Evolutionary conservation across 176 grass and related monocot species (phyloP).

Genomic region (Carex pumila): DNA sequence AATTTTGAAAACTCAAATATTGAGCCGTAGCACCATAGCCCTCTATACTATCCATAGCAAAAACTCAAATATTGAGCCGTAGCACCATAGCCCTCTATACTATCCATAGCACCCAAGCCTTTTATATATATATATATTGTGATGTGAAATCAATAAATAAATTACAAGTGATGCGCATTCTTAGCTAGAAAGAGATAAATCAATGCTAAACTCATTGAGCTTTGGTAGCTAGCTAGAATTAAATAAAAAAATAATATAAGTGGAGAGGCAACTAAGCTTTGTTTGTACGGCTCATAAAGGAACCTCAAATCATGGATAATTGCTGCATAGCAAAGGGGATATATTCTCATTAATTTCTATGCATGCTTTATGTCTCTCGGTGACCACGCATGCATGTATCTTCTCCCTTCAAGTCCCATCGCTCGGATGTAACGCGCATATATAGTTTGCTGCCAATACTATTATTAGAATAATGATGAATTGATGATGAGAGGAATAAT

Average conservation of each 20-base stretch:
- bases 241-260: conserved; percentile 17
- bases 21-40: no score
- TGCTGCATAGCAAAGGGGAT: conserved; percentile 21
- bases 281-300: conserved; percentile 46
- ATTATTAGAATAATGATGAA: background rate
- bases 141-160: conserved; percentile 1
- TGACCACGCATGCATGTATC: conserved; percentile 27
- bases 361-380: conserved; percentile 17
- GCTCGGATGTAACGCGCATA: background rate
- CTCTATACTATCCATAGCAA: no score
- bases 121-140: background rate
- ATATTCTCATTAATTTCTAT: conserved; percentile 18
- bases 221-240: conserved; percentile 40
- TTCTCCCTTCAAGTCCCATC: conserved; percentile 28
- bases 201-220: conserved; percentile 12
- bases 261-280: conserved; percentile 34
- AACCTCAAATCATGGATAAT: conserved; percentile 43
- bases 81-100: no score
- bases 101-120: no score
- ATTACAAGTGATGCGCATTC: background rate
- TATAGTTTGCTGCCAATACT: background rate
- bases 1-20: no score
- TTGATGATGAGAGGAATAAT: background rate
- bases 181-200: background rate
- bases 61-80: no score